These are phyloP conservation scores for Cnidoscolus chayamansa DNA, from an alignment of 441 rosid species.

Conservation along the genomic window DNA sequence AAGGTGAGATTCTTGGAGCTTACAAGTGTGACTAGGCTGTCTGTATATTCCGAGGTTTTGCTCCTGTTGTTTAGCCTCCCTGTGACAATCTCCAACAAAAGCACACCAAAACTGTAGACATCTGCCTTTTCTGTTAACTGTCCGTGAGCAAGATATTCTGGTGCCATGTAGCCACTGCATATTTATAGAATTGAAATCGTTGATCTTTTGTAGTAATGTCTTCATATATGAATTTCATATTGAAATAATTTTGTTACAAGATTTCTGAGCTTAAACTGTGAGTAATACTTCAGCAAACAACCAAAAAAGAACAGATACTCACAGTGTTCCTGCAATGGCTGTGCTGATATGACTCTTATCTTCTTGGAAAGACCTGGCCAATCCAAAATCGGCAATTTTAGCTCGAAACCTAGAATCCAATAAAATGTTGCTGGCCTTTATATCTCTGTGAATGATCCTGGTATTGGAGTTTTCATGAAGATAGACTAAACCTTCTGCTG, in stretches of 20 bases:
- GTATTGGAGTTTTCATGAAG: constrained; percentile 67
- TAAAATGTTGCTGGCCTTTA: constrained; percentile 85
- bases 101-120: constrained; percentile 93
- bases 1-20: constrained; percentile 20
- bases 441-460: constrained; percentile 83
- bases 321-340: constrained; percentile 92
- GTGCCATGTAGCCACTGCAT: constrained; percentile 93
- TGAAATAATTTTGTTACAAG: neutral
- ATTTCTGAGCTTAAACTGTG: neutral
- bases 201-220: neutral
- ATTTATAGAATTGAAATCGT: constrained; percentile 22
- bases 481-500: constrained; percentile 80
- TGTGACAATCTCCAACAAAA: constrained; percentile 73
- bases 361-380: constrained; percentile 86
- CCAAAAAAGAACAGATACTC: constrained; percentile 28
- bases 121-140: constrained; percentile 86
- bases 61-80: constrained; percentile 74
- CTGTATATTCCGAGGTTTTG: constrained; percentile 59
- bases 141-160: constrained; percentile 87
- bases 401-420: constrained; percentile 72
- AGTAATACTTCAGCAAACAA: neutral
- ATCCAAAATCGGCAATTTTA: constrained; percentile 89
- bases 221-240: neutral
- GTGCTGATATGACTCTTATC: constrained; percentile 93
- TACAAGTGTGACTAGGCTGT: constrained; percentile 56